Conservation (phyloP, 139 green algal species). For the Chlorella sp. region DNA sequence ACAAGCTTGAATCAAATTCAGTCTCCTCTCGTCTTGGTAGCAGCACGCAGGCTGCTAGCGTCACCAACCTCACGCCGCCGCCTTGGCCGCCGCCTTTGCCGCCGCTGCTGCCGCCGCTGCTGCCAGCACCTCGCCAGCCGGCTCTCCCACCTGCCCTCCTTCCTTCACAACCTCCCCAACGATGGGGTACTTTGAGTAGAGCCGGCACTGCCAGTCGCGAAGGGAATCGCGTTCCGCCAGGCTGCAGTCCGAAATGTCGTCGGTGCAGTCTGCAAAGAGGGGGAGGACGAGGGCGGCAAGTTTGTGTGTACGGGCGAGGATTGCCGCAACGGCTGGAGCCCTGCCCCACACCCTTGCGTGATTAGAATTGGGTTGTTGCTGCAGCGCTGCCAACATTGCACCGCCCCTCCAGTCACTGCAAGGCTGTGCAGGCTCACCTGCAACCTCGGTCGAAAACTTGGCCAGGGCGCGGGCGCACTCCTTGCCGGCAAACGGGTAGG, state of each 20-base stretch:
- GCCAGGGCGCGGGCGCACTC: slow-evolving; percentile 84
- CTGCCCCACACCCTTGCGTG: too few relatives aligned
- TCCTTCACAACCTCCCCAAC: slow-evolving; percentile 55
- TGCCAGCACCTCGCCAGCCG: neutral
- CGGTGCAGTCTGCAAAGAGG: slow-evolving; percentile 64
- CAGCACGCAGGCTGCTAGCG: too few relatives aligned
- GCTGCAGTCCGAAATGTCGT: slow-evolving; percentile 62
- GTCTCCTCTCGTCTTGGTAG: too few relatives aligned
- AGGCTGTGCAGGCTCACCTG: neutral
- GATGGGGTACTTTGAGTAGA: slow-evolving; percentile 77
- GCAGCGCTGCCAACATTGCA: too few relatives aligned
- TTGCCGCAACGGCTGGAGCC: too few relatives aligned
- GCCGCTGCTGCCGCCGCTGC: neutral
- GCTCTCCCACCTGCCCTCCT: neutral
- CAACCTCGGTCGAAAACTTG: slow-evolving; percentile 69
- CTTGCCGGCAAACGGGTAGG: slow-evolving; percentile 87
- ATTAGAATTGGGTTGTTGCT: too few relatives aligned
- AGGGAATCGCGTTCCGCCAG: slow-evolving; percentile 73
- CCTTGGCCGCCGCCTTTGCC: neutral
- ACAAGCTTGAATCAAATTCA: too few relatives aligned
- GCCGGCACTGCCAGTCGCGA: slow-evolving; percentile 77
- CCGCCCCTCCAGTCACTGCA: too few relatives aligned
- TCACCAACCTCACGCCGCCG: too few relatives aligned
- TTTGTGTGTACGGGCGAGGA: too few relatives aligned
- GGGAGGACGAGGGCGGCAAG: too few relatives aligned